These are phyloP conservation scores for Claviceps lovelessii DNA, from an alignment of 2,329 filamentous ascomycete species.

Conservation along the genomic window DNA sequence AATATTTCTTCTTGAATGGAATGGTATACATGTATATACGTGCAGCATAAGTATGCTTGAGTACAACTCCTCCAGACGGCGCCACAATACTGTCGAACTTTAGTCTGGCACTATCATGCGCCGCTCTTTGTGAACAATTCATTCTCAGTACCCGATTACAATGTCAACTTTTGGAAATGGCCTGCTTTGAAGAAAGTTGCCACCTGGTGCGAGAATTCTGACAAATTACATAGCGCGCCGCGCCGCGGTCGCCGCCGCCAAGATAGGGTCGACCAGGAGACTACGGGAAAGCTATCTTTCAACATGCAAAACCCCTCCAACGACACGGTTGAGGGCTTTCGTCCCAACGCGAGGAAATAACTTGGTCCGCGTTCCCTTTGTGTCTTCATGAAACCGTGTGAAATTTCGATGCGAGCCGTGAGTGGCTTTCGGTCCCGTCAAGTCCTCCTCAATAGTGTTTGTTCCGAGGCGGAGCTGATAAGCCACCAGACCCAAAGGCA, in stretches of 20 bases:
- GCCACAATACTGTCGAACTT: no score
- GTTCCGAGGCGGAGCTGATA: not conserved
- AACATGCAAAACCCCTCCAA: not conserved
- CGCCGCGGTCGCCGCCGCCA: no score
- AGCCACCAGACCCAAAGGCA: not conserved
- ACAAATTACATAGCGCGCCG: not conserved
- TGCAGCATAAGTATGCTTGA: no score
- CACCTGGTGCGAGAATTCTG: not conserved
- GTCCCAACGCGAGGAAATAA: not conserved
- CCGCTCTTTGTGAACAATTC: not conserved
- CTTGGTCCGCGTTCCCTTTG: not conserved
- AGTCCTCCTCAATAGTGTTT: not conserved
- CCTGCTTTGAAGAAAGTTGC: not conserved
- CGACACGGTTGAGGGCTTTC: not conserved
- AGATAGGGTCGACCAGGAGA: not conserved
- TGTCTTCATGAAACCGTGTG: not conserved
- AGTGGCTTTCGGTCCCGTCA: not conserved
- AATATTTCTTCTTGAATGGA: no score
- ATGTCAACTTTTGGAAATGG: not conserved
- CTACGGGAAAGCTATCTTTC: not conserved
- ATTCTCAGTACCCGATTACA: not conserved
- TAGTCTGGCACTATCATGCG: no score
- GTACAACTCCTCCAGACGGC: no score
- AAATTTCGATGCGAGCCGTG: not conserved
- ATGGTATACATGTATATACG: no score